These are phyloP conservation scores for Cercospora nicotianae DNA, from an alignment of 2,329 filamentous ascomycete genomes.

Conservation along the genomic window DNA sequence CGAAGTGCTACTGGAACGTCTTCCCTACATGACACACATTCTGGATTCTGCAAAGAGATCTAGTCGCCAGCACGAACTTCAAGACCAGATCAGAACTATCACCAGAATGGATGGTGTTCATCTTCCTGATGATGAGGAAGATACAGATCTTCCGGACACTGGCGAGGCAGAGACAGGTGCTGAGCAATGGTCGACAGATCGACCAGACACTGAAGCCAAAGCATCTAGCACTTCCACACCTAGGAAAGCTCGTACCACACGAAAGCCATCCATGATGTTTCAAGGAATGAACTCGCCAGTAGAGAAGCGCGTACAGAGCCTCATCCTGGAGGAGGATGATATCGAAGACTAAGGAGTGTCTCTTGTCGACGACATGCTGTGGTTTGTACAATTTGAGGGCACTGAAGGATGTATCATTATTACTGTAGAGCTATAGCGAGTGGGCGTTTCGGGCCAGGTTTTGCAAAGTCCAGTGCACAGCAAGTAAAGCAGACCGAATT, in stretches of 20 bases:
- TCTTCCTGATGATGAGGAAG: conserved; percentile 25
- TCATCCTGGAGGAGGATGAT: conserved; percentile 51
- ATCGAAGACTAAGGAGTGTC: conserved; percentile 44
- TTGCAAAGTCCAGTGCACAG: background rate
- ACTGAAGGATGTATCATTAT: background rate
- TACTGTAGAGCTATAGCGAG: background rate
- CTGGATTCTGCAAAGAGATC: conserved; percentile 35
- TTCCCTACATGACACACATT: conserved; percentile 81
- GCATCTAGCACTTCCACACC: conserved; percentile 9
- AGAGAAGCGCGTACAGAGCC: conserved; percentile 36
- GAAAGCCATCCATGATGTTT: conserved; percentile 21
- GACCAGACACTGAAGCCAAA: conserved; percentile 34
- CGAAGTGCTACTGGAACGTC: conserved; percentile 77
- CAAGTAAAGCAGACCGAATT: background rate
- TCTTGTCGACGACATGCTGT: background rate
- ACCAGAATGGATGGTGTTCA: conserved; percentile 51
- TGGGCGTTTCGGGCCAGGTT: background rate
- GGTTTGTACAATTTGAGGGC: background rate
- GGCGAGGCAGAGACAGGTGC: conserved; percentile 21
- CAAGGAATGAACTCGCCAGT: conserved; percentile 29
- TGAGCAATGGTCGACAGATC: conserved; percentile 49
- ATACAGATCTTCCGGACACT: conserved; percentile 36
- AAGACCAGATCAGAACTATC: conserved; percentile 70
- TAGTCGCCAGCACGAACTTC: conserved; percentile 33
- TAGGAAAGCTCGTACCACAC: conserved; percentile 14